Base-by-base conservation (phyloP, 2,329 filamentous ascomycete genomes). In the Verticillium alfalfae region DNA sequence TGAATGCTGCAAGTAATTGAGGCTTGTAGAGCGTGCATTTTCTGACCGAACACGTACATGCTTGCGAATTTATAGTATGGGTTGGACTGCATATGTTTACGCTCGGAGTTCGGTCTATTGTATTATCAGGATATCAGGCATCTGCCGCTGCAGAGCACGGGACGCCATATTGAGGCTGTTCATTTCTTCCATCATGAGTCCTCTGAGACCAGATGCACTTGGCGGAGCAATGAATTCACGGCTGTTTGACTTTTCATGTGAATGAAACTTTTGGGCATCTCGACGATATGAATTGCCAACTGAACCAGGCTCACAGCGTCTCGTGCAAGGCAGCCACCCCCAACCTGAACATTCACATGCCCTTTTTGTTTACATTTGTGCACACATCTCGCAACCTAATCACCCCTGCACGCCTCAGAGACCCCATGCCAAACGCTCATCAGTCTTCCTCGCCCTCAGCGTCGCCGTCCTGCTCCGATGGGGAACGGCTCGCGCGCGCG, bases 391-490 rank as follows among this genome's bases (percentile, higher is more conserved):
- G 8, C 45, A 22, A 22, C n/a, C 18, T 49, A 18, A 8, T 18
- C 3, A 8, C n/a, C 18, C 5, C 45, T 49, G 45, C 18, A n/a
- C 3, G 5, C n/a, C 18, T 7, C n/a, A 10, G 18, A 49, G n/a
- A 18, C 45, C 45, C 45, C 9, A 8, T n/a, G 45, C 9, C 45
- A 26, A 10, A 6, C 26, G 31, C 26, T 16, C 6, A 13, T 26
- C 69, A 66, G 67, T 69, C 66, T 9, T 75, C 71, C 52, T 81
- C 79, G 37, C 80, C 80, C 18, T 83, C 80, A 2, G 76, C 80
- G 57, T 82, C 80, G 4, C 74, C 79, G 60, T 82, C 78, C 41
- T 70, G 68, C 38, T 75, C 72, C 56, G 73, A 72, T 7, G 54
- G 54, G 26, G 54, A 34, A n/a, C 63, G 34, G 71, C 58, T 63